phyloP scores from a whole-genome alignment of 495 filamentous ascomycete genomes.

The Talaromyces liani region DNA sequence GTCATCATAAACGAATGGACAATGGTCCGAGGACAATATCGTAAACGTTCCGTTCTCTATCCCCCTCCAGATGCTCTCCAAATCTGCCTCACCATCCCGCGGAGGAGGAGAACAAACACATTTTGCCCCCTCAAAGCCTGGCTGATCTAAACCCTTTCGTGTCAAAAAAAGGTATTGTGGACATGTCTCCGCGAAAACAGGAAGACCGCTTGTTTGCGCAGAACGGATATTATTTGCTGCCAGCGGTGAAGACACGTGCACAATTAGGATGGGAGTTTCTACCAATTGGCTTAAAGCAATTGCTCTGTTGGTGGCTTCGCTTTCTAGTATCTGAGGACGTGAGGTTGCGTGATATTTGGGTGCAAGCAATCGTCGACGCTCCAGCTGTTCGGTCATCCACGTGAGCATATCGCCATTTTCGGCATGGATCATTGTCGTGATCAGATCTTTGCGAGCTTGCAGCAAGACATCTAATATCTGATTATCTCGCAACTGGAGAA shows the following conservation, averaged over 20 bases:
- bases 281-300: constrained; percentile 48
- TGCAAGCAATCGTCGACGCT: constrained; percentile 33
- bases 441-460: constrained; percentile 34
- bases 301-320: constrained; percentile 51
- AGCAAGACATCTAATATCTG: constrained; percentile 50
- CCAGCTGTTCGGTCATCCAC: constrained; percentile 41
- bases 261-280: constrained; percentile 49
- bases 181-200: constrained; percentile 57
- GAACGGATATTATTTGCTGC: constrained; percentile 45
- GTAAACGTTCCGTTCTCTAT: constrained; percentile 42
- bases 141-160: constrained; percentile 38
- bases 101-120: constrained; percentile 43
- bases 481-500: constrained; percentile 45
- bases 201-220: constrained; percentile 48
- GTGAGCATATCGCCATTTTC: constrained; percentile 51
- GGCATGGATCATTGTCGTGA: constrained; percentile 57
- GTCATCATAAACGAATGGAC: constrained; percentile 46
- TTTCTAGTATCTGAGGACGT: constrained; percentile 46
- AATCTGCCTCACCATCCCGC: constrained; percentile 24
- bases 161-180: constrained; percentile 60
- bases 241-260: constrained; percentile 47
- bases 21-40: constrained; percentile 40
- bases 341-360: constrained; percentile 49
- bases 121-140: constrained; percentile 48
- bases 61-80: constrained; percentile 36